Conservation (phyloP, 2,329 filamentous ascomycete genomes). For the Coniochaeta sp. region DNA sequence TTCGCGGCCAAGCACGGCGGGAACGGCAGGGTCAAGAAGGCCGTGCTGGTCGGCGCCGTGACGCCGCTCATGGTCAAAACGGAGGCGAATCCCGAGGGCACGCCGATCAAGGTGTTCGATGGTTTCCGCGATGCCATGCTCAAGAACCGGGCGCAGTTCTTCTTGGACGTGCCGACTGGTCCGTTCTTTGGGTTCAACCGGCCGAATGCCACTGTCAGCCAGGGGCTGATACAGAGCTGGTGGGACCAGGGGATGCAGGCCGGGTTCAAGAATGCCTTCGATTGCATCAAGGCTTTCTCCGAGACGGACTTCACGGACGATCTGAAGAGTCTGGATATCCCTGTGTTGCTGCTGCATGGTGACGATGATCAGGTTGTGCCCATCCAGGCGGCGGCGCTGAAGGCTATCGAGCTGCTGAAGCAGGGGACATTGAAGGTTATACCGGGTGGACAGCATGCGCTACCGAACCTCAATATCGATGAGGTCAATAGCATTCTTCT, state of each 20-base stretch:
- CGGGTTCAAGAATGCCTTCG: conserved; percentile 29
- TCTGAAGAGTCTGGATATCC: conserved; percentile 29
- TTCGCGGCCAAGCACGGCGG: conserved; percentile 25
- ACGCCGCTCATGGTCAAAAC: conserved; percentile 28
- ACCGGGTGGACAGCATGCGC: conserved; percentile 27
- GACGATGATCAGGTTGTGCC: conserved; percentile 34
- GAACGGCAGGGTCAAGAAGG: conserved; percentile 27
- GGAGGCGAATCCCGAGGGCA: conserved; percentile 23
- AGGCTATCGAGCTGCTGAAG: conserved; percentile 24
- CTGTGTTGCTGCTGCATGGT: conserved; percentile 30
- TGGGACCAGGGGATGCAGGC: conserved; percentile 30
- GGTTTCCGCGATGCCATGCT: conserved; percentile 26
- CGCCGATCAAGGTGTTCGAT: conserved; percentile 28
- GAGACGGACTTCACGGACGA: conserved; percentile 33
- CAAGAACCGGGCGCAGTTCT: conserved; percentile 51
- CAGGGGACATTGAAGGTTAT: conserved; percentile 31
- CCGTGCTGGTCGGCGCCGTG: conserved; percentile 29
- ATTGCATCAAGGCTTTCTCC: conserved; percentile 30
- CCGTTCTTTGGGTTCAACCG: conserved; percentile 51
- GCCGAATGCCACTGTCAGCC: conserved; percentile 10
- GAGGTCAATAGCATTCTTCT: conserved; percentile 29
- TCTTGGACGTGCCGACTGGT: conserved; percentile 63
- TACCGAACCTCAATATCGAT: conserved; percentile 22
- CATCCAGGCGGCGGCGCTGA: conserved; percentile 10
- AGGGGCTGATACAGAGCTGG: conserved; percentile 31